Evolutionary conservation across 805 yeast genomes (phyloP).

Genomic region (Sugiyamaella lignohabitans): DNA sequence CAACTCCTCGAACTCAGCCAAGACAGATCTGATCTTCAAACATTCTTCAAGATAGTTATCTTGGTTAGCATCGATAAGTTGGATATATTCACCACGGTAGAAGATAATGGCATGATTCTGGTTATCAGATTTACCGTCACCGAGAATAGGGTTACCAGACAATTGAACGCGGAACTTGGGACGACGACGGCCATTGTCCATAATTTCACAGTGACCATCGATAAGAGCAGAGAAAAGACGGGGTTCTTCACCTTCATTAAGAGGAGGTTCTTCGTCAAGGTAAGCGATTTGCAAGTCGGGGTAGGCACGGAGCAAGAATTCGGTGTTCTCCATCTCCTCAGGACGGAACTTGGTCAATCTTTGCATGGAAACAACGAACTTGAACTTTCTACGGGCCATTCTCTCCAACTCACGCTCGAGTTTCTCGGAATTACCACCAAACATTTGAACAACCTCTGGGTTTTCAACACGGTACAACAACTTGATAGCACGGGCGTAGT

Average conservation of each 20-base stretch:
- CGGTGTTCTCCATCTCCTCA: slow-evolving; percentile 63
- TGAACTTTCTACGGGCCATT: slow-evolving; percentile 75
- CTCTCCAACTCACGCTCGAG: slow-evolving; percentile 87
- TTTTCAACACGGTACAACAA: slow-evolving; percentile 89
- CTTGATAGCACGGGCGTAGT: slow-evolving; percentile 93
- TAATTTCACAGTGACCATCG: slow-evolving; percentile 51
- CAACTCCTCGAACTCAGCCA: slow-evolving; percentile 87
- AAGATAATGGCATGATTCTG: slow-evolving; percentile 84
- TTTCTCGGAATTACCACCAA: slow-evolving; percentile 97
- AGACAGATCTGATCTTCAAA: slow-evolving; percentile 75
- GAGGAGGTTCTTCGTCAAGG: slow-evolving; percentile 79
- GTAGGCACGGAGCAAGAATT: slow-evolving; percentile 59
- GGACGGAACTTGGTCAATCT: slow-evolving; percentile 58
- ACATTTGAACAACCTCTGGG: slow-evolving; percentile 90
- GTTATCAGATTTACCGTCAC: slow-evolving; percentile 95
- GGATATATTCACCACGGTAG: slow-evolving; percentile 90
- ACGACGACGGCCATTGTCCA: slow-evolving; percentile 51
- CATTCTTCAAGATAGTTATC: slow-evolving; percentile 95
- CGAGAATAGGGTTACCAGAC: slow-evolving; percentile 90
- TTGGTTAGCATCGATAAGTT: slow-evolving; percentile 93
- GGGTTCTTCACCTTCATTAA: slow-evolving; percentile 40
- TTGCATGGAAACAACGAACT: slow-evolving; percentile 82
- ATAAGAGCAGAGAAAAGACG: slow-evolving; percentile 62
- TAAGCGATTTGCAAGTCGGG: slow-evolving; percentile 78
- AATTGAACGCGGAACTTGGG: slow-evolving; percentile 63